Evolutionary conservation across 768 basidiomycete genomes (phyloP).

Genomic region (Boletus rufocinnamomeus): DNA sequence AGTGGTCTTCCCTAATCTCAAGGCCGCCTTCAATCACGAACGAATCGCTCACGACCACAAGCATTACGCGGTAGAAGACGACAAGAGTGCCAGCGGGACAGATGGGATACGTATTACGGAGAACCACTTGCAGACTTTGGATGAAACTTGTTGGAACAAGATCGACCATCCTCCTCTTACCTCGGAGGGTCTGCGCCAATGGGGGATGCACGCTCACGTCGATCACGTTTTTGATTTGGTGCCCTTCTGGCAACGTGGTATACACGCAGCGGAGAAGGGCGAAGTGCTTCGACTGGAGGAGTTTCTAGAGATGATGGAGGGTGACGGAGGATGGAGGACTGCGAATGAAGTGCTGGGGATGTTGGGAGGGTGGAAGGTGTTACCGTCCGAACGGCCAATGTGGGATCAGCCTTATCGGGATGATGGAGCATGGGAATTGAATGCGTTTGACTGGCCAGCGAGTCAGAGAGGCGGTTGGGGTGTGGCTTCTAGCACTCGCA

Average conservation of each 20-base stretch:
- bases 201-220: conserved; percentile 39
- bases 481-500: conserved; percentile 1
- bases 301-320: conserved; percentile 46
- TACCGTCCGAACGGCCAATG: neutral
- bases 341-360: conserved; percentile 31
- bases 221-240: conserved; percentile 52
- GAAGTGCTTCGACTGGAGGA: conserved; percentile 45
- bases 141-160: conserved; percentile 34
- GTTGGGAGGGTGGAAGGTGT: conserved; percentile 29
- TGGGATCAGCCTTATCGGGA: conserved; percentile 15
- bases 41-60: conserved; percentile 22
- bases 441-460: conserved; percentile 1
- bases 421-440: conserved; percentile 13
- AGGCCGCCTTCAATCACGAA: conserved; percentile 38
- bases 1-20: conserved; percentile 26
- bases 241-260: conserved; percentile 53
- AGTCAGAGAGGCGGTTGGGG: conserved; percentile 19
- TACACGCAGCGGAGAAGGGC: conserved; percentile 50
- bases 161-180: conserved; percentile 32
- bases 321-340: conserved; percentile 34
- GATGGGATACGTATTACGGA: conserved; percentile 3
- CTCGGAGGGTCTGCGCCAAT: conserved; percentile 29
- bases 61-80: conserved; percentile 7
- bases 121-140: conserved; percentile 11
- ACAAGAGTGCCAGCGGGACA: neutral